Base-by-base conservation (phyloP, 495 filamentous ascomycete species). In the Hyaloscypha variabilis region DNA sequence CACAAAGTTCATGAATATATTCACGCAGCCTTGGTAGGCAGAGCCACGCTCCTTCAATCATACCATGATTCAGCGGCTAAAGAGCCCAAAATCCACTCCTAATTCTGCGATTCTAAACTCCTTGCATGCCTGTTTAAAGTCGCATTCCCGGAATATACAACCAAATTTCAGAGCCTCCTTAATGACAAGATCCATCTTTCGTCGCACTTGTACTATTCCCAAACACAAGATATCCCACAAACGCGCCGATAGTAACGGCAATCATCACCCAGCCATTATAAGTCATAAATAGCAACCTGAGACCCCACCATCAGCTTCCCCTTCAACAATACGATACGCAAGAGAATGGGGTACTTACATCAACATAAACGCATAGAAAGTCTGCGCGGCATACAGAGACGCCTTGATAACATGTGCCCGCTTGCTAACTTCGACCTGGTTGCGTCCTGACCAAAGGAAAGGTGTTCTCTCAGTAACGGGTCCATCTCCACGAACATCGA, bases 201-300 rank as follows among this genome's bases (percentile, higher is more conserved):
- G 85, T 84, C 50, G 87, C 82, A 50, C 86, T 83, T 17, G 88
- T 87, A 51, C 72, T 69, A 14, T 63, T 73, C 5, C 91, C 90
- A 77, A 97, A 99, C 49, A 89, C 69, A 28, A 97, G 72, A 74
- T 96, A 97, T 42, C 95, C 95, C 52, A 97, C 70, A 60, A 94
- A 96, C 0, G 94, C 94, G 25, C 95, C 95, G 14, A 94, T 81
- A 13, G 90, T 91, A 13, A 97, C 92, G 0, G 94, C 85, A 66
- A 97, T 75, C 95, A 99, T 99, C 63, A 99, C 88, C 83, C 89
- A 93, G 19, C 96, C 95, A 70, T 99, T 99, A 76, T 99, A 99
- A 2, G 96, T 99, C 95, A 99, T 99, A 78, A 99, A 99, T 24
- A 99, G 81, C 67, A 99, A 80, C 95, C 95, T 99, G 53, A n/a